A percentile compares a stretch with the other conserved stretches of the same genome.
Evolutionary conservation across 176 grass and related monocot genomes (phyloP).

Genomic region (Chrysopogon serrulatus): DNA sequence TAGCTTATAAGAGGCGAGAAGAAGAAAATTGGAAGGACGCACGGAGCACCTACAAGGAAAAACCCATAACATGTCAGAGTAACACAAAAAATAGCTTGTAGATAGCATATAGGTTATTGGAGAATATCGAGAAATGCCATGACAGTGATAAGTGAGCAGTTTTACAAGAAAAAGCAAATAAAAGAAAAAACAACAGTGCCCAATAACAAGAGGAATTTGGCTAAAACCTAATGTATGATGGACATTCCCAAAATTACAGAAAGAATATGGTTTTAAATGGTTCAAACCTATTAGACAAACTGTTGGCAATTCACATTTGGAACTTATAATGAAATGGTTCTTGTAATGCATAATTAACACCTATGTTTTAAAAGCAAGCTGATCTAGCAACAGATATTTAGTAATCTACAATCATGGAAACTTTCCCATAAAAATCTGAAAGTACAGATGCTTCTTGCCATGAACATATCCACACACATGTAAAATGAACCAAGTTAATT

Average conservation of each 20-base stretch:
- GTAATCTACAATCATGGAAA: not conserved
- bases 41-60: constrained; percentile 64
- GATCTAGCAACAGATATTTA: not conserved
- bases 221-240: constrained; percentile 9
- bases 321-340: not conserved
- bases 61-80: constrained; percentile 26
- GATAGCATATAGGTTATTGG: not conserved
- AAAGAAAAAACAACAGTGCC: constrained; percentile 3
- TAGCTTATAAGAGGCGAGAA: constrained; percentile 81
- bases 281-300: not conserved
- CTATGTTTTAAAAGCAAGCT: not conserved
- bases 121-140: constrained; percentile 9
- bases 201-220: not conserved
- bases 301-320: constrained; percentile 4
- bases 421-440: not conserved
- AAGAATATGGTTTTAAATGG: not conserved
- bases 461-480: not conserved
- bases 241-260: not conserved
- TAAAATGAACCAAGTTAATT: not conserved
- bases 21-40: constrained; percentile 85
- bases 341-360: not conserved
- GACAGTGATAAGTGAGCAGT: not conserved
- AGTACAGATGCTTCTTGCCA: constrained; percentile 1
- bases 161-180: not conserved
- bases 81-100: not conserved